Evolutionary conservation across 495 filamentous ascomycete genomes (phyloP).

Genomic region (Filosporella fistucella): DNA sequence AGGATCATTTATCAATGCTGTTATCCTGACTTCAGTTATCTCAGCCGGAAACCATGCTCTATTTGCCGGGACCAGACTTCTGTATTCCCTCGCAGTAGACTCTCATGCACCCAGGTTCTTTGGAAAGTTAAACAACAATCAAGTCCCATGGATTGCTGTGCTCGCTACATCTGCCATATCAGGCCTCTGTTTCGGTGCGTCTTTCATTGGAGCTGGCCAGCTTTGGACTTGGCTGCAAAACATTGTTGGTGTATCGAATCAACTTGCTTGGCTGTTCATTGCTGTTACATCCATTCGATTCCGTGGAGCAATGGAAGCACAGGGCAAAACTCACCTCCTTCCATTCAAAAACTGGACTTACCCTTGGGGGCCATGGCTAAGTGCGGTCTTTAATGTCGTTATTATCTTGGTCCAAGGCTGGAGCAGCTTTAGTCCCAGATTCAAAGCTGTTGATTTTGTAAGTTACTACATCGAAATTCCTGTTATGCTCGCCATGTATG

Average conservation of each 20-base stretch:
- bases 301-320: slow-evolving; percentile 45
- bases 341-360: slow-evolving; percentile 62
- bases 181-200: slow-evolving; percentile 55
- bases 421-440: slow-evolving; percentile 50
- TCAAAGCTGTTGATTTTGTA: slow-evolving; percentile 46
- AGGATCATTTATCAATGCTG: slow-evolving; percentile 59
- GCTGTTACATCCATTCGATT: slow-evolving; percentile 55
- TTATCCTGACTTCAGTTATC: slow-evolving; percentile 70
- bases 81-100: slow-evolving; percentile 59
- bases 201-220: slow-evolving; percentile 53
- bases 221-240: slow-evolving; percentile 27
- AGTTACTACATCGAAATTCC: slow-evolving; percentile 49
- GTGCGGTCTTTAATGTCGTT: slow-evolving; percentile 45
- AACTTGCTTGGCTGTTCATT: slow-evolving; percentile 58
- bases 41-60: slow-evolving; percentile 62
- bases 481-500: slow-evolving; percentile 43
- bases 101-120: slow-evolving; percentile 53
- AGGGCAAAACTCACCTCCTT: slow-evolving; percentile 52
- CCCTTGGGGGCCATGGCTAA: slow-evolving; percentile 48
- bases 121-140: slow-evolving; percentile 45
- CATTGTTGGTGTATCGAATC: slow-evolving; percentile 60
- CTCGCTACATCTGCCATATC: slow-evolving; percentile 49
- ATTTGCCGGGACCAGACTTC: slow-evolving; percentile 55
- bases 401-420: slow-evolving; percentile 59
- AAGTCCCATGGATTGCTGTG: slow-evolving; percentile 56